Conservation (phyloP, 2,329 filamentous ascomycete species). For the Elsinoe batatas region DNA sequence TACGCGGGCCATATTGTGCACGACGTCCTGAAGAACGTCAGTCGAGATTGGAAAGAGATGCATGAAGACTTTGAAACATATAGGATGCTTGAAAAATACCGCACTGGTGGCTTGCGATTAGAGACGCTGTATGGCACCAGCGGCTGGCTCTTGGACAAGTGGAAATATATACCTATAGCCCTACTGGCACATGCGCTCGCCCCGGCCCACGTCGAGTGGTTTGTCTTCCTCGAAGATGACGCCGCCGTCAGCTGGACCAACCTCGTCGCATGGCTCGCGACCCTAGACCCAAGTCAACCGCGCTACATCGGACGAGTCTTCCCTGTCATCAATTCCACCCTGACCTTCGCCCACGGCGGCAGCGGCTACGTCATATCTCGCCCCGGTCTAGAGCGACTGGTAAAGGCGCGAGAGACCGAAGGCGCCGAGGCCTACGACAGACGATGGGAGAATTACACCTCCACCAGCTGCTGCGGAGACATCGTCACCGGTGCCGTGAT, state of each 20-base stretch:
- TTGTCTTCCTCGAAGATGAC: constrained; percentile 50
- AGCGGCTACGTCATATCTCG: constrained; percentile 45
- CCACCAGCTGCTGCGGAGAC: neutral
- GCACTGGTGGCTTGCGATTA: neutral
- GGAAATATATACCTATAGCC: constrained; percentile 31
- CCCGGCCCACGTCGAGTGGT: constrained; percentile 45
- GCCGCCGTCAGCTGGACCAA: constrained; percentile 48
- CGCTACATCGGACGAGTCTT: constrained; percentile 44
- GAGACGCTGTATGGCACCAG: neutral
- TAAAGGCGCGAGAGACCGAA: neutral
- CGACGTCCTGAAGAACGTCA: constrained; percentile 24
- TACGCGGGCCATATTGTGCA: constrained; percentile 33
- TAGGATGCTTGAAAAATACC: constrained; percentile 24
- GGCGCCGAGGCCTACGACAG: neutral
- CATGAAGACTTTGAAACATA: constrained; percentile 29
- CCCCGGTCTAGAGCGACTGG: constrained; percentile 37
- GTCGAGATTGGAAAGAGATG: constrained; percentile 19
- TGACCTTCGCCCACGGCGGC: constrained; percentile 45
- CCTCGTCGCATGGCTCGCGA: constrained; percentile 43
- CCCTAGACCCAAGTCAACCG: constrained; percentile 39
- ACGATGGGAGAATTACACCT: neutral
- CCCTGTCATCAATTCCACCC: constrained; percentile 41
- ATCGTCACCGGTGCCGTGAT: neutral
- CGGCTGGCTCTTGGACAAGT: constrained; percentile 29
- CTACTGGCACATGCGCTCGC: constrained; percentile 27